Conservation (phyloP, 1,139 yeast genomes). For the Yarrowia galli region DNA sequence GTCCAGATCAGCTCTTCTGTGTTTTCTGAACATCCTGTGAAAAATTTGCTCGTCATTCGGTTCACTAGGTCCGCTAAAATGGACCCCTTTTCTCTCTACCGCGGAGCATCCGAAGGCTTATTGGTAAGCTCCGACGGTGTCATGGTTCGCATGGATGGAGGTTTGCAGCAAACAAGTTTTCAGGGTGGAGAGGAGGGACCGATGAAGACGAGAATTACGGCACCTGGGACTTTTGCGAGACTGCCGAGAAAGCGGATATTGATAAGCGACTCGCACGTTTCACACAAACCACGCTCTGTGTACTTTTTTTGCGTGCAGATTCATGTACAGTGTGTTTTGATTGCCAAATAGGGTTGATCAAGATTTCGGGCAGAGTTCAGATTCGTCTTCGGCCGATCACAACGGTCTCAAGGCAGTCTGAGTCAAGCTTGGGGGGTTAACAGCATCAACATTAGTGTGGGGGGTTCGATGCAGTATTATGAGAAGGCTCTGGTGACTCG, state of each 20-base stretch:
- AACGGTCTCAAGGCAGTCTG: neutral
- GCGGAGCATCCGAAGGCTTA: constrained; percentile 10
- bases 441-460: too few relatives aligned
- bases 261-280: too few relatives aligned
- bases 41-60: too few relatives aligned
- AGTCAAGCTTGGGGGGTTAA: neutral
- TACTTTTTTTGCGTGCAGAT: too few relatives aligned
- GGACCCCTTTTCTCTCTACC: neutral
- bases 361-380: neutral
- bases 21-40: too few relatives aligned
- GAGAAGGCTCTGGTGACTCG: too few relatives aligned
- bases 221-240: too few relatives aligned
- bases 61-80: neutral
- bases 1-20: too few relatives aligned
- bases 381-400: neutral
- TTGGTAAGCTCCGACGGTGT: constrained; percentile 8
- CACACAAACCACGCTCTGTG: too few relatives aligned
- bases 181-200: neutral
- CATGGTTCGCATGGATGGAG: constrained; percentile 3
- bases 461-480: too few relatives aligned
- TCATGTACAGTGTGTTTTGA: neutral
- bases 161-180: constrained; percentile 17
- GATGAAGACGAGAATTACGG: too few relatives aligned
- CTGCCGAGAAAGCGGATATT: too few relatives aligned
- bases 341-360: constrained; percentile 2